Evolutionary conservation across 176 grass and related monocot genomes (phyloP), one percentile per base, ranked within the genome.

Genomic region (Paspalum vaginatum): DNA sequence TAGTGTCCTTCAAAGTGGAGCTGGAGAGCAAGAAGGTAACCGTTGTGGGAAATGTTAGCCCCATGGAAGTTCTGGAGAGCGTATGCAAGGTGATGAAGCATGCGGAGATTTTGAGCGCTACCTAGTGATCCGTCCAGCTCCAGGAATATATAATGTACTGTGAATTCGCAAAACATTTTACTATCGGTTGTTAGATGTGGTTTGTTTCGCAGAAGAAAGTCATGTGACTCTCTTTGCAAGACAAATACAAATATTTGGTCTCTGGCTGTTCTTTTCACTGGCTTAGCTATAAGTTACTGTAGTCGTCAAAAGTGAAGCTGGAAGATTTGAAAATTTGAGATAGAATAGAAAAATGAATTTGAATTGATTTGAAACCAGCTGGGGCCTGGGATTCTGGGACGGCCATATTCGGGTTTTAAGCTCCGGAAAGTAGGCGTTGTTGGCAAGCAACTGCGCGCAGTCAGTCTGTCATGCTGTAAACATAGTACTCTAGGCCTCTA

Each of bases 1-100:
- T 95, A 9, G 86, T 78, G 69, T 95, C 92, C 5, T 81, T 91
- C 72, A 69, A 82, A 44, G 88, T 99, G 57, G 88, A 98, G 70
- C 79, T 95, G 68, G 82, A 83, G 78, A 95, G 20, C 58, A 99
- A 95, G 84, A 93, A 77, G 86, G 88, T 99, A 14, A 89, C 90
- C 12, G 86, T 99, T 25, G 84, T 84, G 10, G 96, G 96, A 52
- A 85, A 93, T 37, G 73, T 99, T 39, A 86, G 62, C 55, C 79
- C 92, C 46, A 39, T 63, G 22, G 84, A 95, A 41, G 86, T 93
- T 51, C 42, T 95, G 84, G 88, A 93, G 60, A 86, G 86, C 74
- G 65, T 99, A 16, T 91, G 88, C 48, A 93, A 91, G 84, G 90
- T 91, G 70, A 89, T 72, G 59, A 99, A 99, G 86, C 85, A 76